Evolutionary conservation across 306 rosid genomes (phyloP), one percentile per base, ranked within the genome.

Genomic region (Canavalia ensiformis): DNA sequence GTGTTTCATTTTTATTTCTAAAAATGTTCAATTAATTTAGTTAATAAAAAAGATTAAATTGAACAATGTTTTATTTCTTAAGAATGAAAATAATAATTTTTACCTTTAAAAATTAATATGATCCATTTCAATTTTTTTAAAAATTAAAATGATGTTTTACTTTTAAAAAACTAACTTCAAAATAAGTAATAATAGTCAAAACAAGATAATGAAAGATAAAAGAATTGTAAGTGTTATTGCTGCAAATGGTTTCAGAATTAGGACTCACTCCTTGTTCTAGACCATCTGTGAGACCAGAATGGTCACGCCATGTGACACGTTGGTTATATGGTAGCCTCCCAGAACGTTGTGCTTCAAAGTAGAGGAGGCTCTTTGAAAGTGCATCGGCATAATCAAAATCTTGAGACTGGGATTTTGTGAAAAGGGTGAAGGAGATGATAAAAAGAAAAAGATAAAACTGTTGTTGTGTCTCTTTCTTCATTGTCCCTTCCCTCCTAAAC

Each of bases 201-300:
- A 12, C 55, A 5, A 47, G 8, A 56, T 29, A 59, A 49, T 13
- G 28, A 52, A 81, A 56, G 28, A 29, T 29, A 45, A 30, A 18
- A 18, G 50, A 76, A 47, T 58, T 31, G 41, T 67, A 68, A 8
- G 12, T 50, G 9, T 30, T 68, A 3, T 3, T 58, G 46, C 69
- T 56, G 39, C 37, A 60, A 82, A 41, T 63, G 54, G 72, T 10
- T 63, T 11, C 11, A 71, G 65, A 66, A 31, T 34, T 18, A 35
- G 13, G 25, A 74, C 89, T 79, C 6, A 93, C 96, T 75, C 91
- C 97, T 86, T 93, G 97, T 37, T 91, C 96, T 2, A 93, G 78
- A 33, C 97, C 97, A 67, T 93, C 97, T 57, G 94, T 90, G 84
- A 93, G 96, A 85, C 96, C 97, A 50, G 97, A 93, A 85, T 93